Percentiles rank a stretch among this genome's conserved stretches.
These are phyloP conservation scores for Fistulina hepatica DNA, from an alignment of 1,284 basidiomycete genomes.

Conservation along the genomic window DNA sequence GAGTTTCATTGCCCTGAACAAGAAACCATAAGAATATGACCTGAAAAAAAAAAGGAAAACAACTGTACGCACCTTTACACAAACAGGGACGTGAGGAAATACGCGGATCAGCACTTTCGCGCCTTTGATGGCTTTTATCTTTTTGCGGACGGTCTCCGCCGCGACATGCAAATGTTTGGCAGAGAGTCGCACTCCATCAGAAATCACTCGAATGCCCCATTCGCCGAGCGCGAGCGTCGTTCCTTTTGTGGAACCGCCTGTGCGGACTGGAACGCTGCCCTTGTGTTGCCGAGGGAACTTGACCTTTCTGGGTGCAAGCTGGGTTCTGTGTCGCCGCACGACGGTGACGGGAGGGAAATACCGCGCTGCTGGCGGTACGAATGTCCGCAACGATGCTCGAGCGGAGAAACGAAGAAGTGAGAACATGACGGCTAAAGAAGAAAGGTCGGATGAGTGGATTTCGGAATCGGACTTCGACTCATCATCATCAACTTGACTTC, in stretches of 20 bases:
- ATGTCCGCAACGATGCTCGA: neutral
- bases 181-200: slow-evolving; percentile 72
- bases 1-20: slow-evolving; percentile 88
- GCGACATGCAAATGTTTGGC: slow-evolving; percentile 87
- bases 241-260: slow-evolving; percentile 87
- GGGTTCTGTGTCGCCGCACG: slow-evolving; percentile 31
- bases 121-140: slow-evolving; percentile 87
- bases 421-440: neutral
- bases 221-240: slow-evolving; percentile 88
- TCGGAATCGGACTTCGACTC: neutral
- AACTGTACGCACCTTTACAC: slow-evolving; percentile 67
- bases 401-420: neutral
- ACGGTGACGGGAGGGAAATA: slow-evolving; percentile 53
- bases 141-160: slow-evolving; percentile 83
- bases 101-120: slow-evolving; percentile 82
- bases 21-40: neutral
- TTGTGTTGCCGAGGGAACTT: slow-evolving; percentile 85
- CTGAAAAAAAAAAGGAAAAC: no score
- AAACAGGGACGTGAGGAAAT: slow-evolving; percentile 95
- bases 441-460: neutral
- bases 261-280: slow-evolving; percentile 72
- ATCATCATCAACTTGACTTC: no score
- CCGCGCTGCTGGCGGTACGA: slow-evolving; percentile 63
- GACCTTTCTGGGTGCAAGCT: slow-evolving; percentile 75
- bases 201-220: slow-evolving; percentile 86